Evolutionary conservation across 371 early-diverging fungal species (phyloP).

Genomic region (Entomophthora muscae): DNA sequence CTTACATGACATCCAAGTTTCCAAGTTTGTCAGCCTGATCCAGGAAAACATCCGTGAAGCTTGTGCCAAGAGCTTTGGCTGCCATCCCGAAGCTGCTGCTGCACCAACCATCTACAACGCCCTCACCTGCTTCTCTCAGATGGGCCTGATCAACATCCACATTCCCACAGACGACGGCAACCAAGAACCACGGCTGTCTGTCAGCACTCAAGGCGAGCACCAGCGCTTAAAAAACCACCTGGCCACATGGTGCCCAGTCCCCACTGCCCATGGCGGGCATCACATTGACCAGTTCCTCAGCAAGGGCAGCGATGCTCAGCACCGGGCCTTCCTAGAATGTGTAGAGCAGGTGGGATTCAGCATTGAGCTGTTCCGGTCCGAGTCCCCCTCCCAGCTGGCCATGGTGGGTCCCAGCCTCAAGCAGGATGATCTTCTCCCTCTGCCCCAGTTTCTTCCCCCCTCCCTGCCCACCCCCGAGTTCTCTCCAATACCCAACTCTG

Average conservation of each 20-base stretch:
- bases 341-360: background rate
- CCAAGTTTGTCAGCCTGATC: background rate
- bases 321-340: background rate
- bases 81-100: constrained; percentile 3
- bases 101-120: background rate
- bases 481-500: background rate
- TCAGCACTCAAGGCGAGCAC: background rate
- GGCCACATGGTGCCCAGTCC: background rate
- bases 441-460: background rate
- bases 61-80: background rate
- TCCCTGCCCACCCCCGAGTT: background rate
- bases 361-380: background rate
- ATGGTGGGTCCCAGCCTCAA: too few relatives aligned
- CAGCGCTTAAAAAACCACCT: background rate
- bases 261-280: background rate
- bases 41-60: background rate
- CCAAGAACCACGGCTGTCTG: background rate
- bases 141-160: background rate
- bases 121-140: background rate
- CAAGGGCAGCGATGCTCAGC: background rate
- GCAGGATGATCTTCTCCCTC: background rate
- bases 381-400: too few relatives aligned
- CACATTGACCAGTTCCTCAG: background rate
- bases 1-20: background rate
- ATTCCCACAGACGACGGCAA: background rate